Evolutionary conservation across 371 early-diverging fungal species (phyloP).

Genomic region (Dentiscutata heterogama): DNA sequence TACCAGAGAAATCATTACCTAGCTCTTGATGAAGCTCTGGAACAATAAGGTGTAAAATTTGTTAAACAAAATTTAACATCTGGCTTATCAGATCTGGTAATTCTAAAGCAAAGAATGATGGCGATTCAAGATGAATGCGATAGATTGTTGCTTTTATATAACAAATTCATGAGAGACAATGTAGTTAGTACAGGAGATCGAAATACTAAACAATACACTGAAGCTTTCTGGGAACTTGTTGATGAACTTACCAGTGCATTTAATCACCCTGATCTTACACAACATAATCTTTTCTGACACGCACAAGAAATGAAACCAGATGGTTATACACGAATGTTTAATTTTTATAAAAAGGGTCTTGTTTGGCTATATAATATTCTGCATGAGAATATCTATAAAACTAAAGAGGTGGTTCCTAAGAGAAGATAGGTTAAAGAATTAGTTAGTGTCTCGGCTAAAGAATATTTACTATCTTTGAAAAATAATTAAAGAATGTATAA

Average conservation of each 20-base stretch:
- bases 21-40: too few relatives aligned
- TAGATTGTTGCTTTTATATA: background rate
- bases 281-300: background rate
- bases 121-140: slow-evolving; percentile 29
- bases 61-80: slow-evolving; percentile 35
- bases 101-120: background rate
- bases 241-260: background rate
- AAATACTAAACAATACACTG: background rate
- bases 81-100: background rate
- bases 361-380: too few relatives aligned
- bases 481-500: too few relatives aligned
- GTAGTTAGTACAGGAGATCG: background rate
- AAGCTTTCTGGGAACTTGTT: background rate
- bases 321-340: too few relatives aligned
- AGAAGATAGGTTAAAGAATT: too few relatives aligned
- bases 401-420: too few relatives aligned
- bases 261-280: background rate
- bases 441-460: too few relatives aligned
- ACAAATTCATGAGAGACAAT: background rate
- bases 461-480: too few relatives aligned
- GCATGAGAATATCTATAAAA: too few relatives aligned
- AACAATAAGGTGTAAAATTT: slow-evolving; percentile 18
- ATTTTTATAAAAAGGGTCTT: too few relatives aligned
- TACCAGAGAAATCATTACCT: background rate
- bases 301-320: too few relatives aligned